Percentiles rank a stretch among this genome's conserved stretches.
Conservation (phyloP, 495 filamentous ascomycete genomes). For the Hypoxylon perforatum region DNA sequence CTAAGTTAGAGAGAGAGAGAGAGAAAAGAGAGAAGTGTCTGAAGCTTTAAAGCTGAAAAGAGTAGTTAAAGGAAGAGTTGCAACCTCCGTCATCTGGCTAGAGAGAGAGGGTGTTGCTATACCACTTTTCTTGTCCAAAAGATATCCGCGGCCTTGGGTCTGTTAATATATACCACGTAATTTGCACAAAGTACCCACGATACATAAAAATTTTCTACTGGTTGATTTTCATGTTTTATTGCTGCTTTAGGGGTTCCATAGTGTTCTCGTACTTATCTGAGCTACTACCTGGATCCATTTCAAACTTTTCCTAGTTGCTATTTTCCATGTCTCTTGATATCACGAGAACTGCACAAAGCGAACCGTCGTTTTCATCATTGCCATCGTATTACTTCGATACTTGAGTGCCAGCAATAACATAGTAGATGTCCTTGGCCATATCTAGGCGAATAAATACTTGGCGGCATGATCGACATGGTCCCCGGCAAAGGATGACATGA, state of each 20-base stretch:
- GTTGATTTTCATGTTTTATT: conserved; percentile 8
- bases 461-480: conserved; percentile 94
- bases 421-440: background rate
- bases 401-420: too few relatives aligned
- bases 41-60: background rate
- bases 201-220: conserved; percentile 1
- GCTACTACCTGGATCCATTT: background rate
- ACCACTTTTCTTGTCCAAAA: conserved; percentile 27
- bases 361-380: background rate
- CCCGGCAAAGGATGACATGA: conserved; percentile 86
- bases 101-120: background rate
- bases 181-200: conserved; percentile 32
- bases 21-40: conserved; percentile 1
- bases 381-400: background rate
- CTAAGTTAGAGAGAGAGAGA: too few relatives aligned
- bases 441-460: conserved; percentile 69
- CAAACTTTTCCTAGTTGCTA: background rate
- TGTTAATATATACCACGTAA: conserved; percentile 42
- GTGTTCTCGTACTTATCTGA: background rate
- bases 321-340: background rate
- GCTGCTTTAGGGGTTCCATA: background rate
- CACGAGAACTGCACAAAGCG: background rate
- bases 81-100: background rate
- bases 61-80: conserved; percentile 19
- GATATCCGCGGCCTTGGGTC: conserved; percentile 33